Evolutionary conservation across 305 asterid genomes (phyloP), one percentile per base, ranked within the genome.

Genomic region (Fraxinus platypoda): DNA sequence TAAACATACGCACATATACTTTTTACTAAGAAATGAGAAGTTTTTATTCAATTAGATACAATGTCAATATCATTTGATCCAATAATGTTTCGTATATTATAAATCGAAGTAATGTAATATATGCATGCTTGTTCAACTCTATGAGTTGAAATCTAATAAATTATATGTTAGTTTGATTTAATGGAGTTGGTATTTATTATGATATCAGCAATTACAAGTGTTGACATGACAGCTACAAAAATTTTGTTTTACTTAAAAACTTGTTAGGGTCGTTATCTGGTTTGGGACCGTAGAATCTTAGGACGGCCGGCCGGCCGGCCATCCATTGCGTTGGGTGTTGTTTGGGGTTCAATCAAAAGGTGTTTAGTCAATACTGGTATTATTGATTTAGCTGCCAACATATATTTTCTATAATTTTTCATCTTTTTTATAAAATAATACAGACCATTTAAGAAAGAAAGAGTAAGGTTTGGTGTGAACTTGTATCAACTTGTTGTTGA

Each of bases 111-210:
- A 43, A 43, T 43, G 54, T 43, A 43, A 43, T 46, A 0, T 46
- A 13, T 13, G 64, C 21, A 17, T 1, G 6, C 17, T 23, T 2
- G 13, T 25, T 64, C 72, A 64, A 64, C 34, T 28, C 38, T 13
- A 30, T 68, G 74, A 68, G 28, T 25, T 23, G 34, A 26, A 66
- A 25, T 66, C n/a, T 25, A 12, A 66, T 68, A 68, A 12, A 68
- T 28, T 68, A 8, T 26, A 34, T 38, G 4, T 30, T 78, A 31
- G 57, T 80, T 70, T 75, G 30, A 23, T 34, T 77, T 54, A 74
- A 80, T 90, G 91, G 96, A 90, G 97, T 91, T 83, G 94, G 94
- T 90, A 89, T 83, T 85, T 87, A 86, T 87, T 81, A 76, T 89
- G 88, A 86, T 43, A 84, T 85, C 82, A 91, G 66, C 82, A n/a